phyloP scores from a whole-genome alignment of 768 basidiomycete genomes.

The Coprinellus micaceus region DNA sequence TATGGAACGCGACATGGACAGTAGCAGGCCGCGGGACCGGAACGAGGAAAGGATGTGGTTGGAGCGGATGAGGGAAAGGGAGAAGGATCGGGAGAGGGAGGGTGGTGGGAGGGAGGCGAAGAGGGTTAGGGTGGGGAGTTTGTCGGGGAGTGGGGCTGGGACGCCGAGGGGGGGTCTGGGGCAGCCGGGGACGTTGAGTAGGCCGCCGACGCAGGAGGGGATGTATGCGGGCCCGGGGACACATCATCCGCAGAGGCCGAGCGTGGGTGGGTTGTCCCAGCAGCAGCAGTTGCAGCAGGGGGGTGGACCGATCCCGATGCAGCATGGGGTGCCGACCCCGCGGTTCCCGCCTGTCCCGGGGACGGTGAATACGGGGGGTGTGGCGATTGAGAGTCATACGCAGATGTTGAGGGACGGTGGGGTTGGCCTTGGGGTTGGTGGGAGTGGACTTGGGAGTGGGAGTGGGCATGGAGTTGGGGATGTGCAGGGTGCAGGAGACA shows the following conservation, averaged over 20 bases:
- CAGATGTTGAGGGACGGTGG: too few relatives aligned
- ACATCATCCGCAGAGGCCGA: too few relatives aligned
- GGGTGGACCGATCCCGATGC: neutral
- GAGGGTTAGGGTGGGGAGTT: slow-evolving; percentile 4
- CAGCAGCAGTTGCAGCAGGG: neutral
- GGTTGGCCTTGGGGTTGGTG: neutral
- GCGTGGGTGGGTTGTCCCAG: too few relatives aligned
- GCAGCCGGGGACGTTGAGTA: neutral
- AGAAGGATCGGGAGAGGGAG: slow-evolving; percentile 21
- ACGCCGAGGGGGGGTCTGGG: neutral
- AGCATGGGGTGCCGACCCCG: neutral
- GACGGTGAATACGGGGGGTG: slow-evolving; percentile 6
- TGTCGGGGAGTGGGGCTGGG: neutral
- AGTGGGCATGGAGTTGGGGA: neutral
- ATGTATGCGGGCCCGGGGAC: neutral
- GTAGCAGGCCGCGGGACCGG: neutral
- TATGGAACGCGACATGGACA: neutral
- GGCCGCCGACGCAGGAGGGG: neutral
- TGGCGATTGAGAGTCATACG: neutral
- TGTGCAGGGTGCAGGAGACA: neutral
- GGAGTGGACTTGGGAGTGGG: neutral
- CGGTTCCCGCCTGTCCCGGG: slow-evolving; percentile 8
- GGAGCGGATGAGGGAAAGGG: slow-evolving; percentile 17
- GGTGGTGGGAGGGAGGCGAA: slow-evolving; percentile 11
- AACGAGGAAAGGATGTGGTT: neutral